phyloP scores from a whole-genome alignment of 2,329 filamentous ascomycete genomes.

The Microsporum ferrugineum region DNA sequence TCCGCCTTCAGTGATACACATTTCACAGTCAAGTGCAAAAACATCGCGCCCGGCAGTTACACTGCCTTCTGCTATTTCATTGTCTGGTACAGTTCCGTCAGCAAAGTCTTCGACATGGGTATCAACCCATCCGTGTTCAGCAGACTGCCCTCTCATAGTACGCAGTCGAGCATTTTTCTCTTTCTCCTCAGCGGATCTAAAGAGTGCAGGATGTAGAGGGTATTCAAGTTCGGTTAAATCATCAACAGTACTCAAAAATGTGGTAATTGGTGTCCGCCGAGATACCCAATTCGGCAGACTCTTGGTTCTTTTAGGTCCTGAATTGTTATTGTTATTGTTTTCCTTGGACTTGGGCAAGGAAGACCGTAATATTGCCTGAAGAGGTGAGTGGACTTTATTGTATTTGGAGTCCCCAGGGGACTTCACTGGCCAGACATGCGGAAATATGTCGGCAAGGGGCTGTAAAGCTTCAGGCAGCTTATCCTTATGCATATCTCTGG shows the following conservation, averaged over 20 bases:
- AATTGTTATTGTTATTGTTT: constrained; percentile 42
- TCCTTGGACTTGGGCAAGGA: constrained; percentile 59
- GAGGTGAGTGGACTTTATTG: constrained; percentile 71
- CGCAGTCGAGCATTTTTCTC: constrained; percentile 43
- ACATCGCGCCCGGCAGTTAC: constrained; percentile 70
- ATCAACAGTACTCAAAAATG: constrained; percentile 59
- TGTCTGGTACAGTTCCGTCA: constrained; percentile 56
- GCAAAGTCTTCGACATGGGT: constrained; percentile 56
- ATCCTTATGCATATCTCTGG: constrained; percentile 22
- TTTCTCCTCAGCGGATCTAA: constrained; percentile 47
- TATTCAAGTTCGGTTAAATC: constrained; percentile 79
- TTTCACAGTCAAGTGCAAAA: constrained; percentile 85
- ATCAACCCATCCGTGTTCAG: constrained; percentile 66
- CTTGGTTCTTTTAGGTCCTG: constrained; percentile 47
- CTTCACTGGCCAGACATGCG: constrained; percentile 78
- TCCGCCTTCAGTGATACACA: constrained; percentile 77
- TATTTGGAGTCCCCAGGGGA: constrained; percentile 76
- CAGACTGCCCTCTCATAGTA: constrained; percentile 38
- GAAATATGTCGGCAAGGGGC: constrained; percentile 70
- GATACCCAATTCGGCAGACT: constrained; percentile 59
- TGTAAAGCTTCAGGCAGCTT: constrained; percentile 42
- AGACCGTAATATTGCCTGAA: constrained; percentile 71
- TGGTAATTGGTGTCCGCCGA: constrained; percentile 67
- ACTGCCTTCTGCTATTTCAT: constrained; percentile 65
- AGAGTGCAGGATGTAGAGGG: constrained; percentile 66